phyloP scores from a whole-genome alignment of 2,329 filamentous ascomycete species.

The Delphinella strobiligena region DNA sequence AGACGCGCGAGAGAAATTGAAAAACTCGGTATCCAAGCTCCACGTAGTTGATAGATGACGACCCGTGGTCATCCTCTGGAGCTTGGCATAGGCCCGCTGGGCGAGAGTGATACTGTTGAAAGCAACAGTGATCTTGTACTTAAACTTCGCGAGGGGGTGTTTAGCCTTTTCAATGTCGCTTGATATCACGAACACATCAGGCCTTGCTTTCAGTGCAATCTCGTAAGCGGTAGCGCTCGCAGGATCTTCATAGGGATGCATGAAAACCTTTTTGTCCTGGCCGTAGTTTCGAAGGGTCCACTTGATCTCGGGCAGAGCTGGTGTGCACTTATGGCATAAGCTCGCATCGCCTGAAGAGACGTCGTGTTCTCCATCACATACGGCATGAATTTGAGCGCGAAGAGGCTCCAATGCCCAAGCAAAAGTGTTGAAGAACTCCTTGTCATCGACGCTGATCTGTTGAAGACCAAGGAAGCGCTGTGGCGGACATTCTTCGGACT shows the following conservation, averaged over 20 bases:
- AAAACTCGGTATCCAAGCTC: constrained; percentile 35
- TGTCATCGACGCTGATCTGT: constrained; percentile 10
- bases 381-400: background rate
- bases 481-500: background rate
- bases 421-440: constrained; percentile 18
- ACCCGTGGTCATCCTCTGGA: background rate
- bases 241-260: constrained; percentile 39
- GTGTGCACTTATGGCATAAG: constrained; percentile 23
- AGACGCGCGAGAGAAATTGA: constrained; percentile 19
- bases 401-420: constrained; percentile 18
- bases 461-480: background rate
- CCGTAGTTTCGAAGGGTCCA: constrained; percentile 23
- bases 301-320: constrained; percentile 23
- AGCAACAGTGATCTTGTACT: constrained; percentile 14
- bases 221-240: constrained; percentile 39
- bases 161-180: background rate
- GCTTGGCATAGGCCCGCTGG: constrained; percentile 17
- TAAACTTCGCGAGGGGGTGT: too few species aligned
- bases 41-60: constrained; percentile 7
- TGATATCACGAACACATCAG: constrained; percentile 18
- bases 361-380: background rate
- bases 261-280: constrained; percentile 10
- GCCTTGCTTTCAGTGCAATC: constrained; percentile 36
- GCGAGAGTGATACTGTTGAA: constrained; percentile 18
- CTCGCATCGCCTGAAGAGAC: background rate